phyloP scores from a whole-genome alignment of 1,284 basidiomycete species.

The Papiliotrema laurentii region DNA sequence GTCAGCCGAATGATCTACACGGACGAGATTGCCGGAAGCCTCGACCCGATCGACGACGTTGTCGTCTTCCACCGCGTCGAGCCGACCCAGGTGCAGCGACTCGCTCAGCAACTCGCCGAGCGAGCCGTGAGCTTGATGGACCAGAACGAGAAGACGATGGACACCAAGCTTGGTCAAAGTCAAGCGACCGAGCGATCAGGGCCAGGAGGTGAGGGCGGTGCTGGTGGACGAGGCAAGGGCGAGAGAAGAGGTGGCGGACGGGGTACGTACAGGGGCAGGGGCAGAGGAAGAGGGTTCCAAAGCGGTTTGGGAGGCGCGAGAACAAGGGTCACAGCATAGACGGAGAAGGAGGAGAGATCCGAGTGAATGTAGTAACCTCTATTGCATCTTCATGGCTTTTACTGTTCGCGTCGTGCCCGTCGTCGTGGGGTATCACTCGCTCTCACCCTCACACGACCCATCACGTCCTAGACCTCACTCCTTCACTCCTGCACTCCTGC shows the following conservation, averaged over 20 bases:
- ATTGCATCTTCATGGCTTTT: no score
- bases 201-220: slow-evolving; percentile 43
- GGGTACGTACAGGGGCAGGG: slow-evolving; percentile 18
- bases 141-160: slow-evolving; percentile 91
- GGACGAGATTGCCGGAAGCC: slow-evolving; percentile 87
- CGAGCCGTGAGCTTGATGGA: slow-evolving; percentile 85
- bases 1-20: slow-evolving; percentile 99
- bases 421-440: no score
- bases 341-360: no score
- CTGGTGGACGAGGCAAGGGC: slow-evolving; percentile 31
- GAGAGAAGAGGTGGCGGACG: slow-evolving; percentile 36
- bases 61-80: slow-evolving; percentile 88
- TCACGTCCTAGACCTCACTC: no score
- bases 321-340: slow-evolving; percentile 1
- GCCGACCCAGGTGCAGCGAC: slow-evolving; percentile 79
- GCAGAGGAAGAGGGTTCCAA: slow-evolving; percentile 27
- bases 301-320: slow-evolving; percentile 1
- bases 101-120: slow-evolving; percentile 83
- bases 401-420: no score
- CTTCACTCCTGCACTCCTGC: no score
- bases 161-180: slow-evolving; percentile 74
- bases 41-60: slow-evolving; percentile 83
- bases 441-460: no score
- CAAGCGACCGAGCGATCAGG: slow-evolving; percentile 57
- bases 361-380: no score